A percentile compares a stretch with the other conserved stretches of the same genome.
These are phyloP conservation scores for Talaromyces trachyspermus DNA, from an alignment of 495 filamentous ascomycete species.

Conservation along the genomic window DNA sequence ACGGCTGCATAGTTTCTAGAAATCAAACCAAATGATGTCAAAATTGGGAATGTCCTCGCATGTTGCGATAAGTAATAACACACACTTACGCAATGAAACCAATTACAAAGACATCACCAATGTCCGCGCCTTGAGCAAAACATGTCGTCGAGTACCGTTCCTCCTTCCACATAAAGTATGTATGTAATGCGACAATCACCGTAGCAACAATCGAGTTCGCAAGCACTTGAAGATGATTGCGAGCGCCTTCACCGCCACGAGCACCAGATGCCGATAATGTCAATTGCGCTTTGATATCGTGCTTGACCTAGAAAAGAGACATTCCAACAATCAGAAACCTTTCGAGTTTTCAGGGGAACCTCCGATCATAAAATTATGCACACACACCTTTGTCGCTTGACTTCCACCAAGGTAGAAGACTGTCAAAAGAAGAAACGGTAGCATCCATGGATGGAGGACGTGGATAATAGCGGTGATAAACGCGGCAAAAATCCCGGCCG, in stretches of 20 bases:
- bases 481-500: constrained; percentile 61
- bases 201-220: constrained; percentile 80
- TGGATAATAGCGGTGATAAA: constrained; percentile 67
- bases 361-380: too few relatives aligned
- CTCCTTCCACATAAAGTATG: constrained; percentile 37
- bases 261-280: constrained; percentile 68
- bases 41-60: too few relatives aligned
- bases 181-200: constrained; percentile 62
- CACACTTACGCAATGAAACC: constrained; percentile 48
- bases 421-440: constrained; percentile 73
- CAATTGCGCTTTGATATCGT: constrained; percentile 72
- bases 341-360: too few relatives aligned
- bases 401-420: constrained; percentile 87
- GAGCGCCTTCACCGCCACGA: constrained; percentile 67
- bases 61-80: too few relatives aligned
- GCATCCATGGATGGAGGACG: constrained; percentile 81
- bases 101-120: constrained; percentile 45
- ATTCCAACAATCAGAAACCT: background rate
- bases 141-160: constrained; percentile 16
- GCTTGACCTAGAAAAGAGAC: constrained; percentile 55
- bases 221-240: constrained; percentile 83
- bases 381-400: constrained; percentile 69
- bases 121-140: constrained; percentile 28
- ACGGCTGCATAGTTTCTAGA: constrained; percentile 77
- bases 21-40: background rate